Conservation (phyloP, 306 rosid genomes). For the Begonia loranthoides region DNA sequence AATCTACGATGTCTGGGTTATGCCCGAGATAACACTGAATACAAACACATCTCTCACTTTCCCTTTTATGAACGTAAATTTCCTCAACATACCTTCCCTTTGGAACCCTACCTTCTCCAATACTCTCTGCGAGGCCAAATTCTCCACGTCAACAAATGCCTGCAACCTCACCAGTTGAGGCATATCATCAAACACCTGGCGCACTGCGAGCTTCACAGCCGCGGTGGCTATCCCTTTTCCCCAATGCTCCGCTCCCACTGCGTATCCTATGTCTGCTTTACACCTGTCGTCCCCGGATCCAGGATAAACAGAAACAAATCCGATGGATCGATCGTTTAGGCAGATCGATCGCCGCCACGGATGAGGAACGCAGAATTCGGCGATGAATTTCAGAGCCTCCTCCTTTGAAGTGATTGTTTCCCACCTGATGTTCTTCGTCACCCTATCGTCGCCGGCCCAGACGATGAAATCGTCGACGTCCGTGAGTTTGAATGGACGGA, state of each 20-base stretch:
- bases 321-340: slow-evolving; percentile 28
- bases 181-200: slow-evolving; percentile 27
- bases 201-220: slow-evolving; percentile 26
- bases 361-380: slow-evolving; percentile 42
- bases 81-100: slow-evolving; percentile 46
- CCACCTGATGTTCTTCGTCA: slow-evolving; percentile 21
- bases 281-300: slow-evolving; percentile 27
- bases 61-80: slow-evolving; percentile 28
- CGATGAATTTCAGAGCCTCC: slow-evolving; percentile 40
- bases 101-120: slow-evolving; percentile 49
- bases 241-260: slow-evolving; percentile 32
- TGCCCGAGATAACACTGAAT: slow-evolving; percentile 24
- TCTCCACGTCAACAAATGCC: slow-evolving; percentile 19
- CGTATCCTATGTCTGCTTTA: slow-evolving; percentile 39
- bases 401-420: slow-evolving; percentile 30
- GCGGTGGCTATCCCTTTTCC: slow-evolving; percentile 36
- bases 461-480: slow-evolving; percentile 42
- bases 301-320: slow-evolving; percentile 23
- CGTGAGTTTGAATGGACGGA: slow-evolving; percentile 33
- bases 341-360: slow-evolving; percentile 56
- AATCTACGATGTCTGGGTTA: no score
- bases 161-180: slow-evolving; percentile 41
- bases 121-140: slow-evolving; percentile 51
- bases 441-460: slow-evolving; percentile 48
- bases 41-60: slow-evolving; percentile 20